Conservation (phyloP, 352 stramenopile genomes). For the Phytophthora lateralis region DNA sequence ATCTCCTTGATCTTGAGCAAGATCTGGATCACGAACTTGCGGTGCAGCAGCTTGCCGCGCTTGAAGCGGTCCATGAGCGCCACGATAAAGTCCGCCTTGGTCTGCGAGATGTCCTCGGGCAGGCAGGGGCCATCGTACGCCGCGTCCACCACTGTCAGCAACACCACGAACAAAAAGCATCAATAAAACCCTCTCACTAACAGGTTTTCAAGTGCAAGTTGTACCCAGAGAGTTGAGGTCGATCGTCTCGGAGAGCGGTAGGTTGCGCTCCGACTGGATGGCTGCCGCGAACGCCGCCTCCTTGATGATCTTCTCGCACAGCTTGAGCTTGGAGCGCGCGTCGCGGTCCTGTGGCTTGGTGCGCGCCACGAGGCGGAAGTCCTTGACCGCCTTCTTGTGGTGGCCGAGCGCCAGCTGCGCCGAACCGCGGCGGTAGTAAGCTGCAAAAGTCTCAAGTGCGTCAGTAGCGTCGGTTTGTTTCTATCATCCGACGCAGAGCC, state of each 20-base stretch:
- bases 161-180: background rate
- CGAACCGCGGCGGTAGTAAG: constrained; percentile 97
- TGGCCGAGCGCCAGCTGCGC: constrained; percentile 96
- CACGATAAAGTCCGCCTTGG: constrained; percentile 87
- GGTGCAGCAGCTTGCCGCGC: constrained; percentile 97
- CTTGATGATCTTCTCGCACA: constrained; percentile 97
- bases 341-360: constrained; percentile 96
- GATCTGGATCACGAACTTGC: constrained; percentile 97
- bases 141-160: constrained; percentile 65
- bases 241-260: constrained; percentile 93
- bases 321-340: constrained; percentile 93
- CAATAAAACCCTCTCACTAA: background rate
- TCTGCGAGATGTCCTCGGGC: constrained; percentile 55
- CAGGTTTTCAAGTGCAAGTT: background rate
- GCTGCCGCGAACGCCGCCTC: constrained; percentile 96
- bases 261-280: constrained; percentile 95
- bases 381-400: constrained; percentile 97
- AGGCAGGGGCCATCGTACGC: constrained; percentile 83
- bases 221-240: constrained; percentile 84
- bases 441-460: constrained; percentile 20
- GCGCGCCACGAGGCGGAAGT: constrained; percentile 96
- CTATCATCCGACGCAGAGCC: background rate
- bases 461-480: constrained; percentile 10
- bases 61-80: constrained; percentile 96
- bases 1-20: constrained; percentile 93